Conservation (phyloP, 1,284 basidiomycete species). For the Cutaneotrichosporon mucoides region DNA sequence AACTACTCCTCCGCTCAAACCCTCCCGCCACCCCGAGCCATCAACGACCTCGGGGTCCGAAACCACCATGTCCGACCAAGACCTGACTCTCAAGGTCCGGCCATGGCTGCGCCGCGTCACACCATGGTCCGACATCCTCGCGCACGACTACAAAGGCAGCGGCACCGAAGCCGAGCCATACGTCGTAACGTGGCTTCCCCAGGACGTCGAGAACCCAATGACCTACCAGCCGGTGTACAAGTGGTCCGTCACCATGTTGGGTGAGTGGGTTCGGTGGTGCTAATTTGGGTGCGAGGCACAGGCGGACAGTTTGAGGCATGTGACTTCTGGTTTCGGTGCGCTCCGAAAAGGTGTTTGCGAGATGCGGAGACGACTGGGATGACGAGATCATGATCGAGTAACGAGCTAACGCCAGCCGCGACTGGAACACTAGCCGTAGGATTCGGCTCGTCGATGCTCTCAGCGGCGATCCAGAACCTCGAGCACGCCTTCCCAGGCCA, state of each 20-base stretch:
- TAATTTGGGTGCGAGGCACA: background rate
- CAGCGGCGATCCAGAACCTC: constrained; percentile 24
- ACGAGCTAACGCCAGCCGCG: constrained; percentile 10
- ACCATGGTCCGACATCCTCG: constrained; percentile 43
- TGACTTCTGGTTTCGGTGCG: no score
- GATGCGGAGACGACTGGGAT: no score
- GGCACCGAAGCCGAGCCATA: constrained; percentile 48
- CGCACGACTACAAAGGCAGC: constrained; percentile 40
- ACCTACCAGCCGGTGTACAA: constrained; percentile 31
- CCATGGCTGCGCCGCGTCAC: constrained; percentile 41
- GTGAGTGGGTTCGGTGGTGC: constrained; percentile 1
- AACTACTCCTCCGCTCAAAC: no score
- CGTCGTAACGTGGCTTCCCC: constrained; percentile 40
- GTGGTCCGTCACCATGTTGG: constrained; percentile 21
- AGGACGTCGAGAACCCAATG: constrained; percentile 36
- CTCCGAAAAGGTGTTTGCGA: no score
- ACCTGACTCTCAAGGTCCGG: constrained; percentile 4
- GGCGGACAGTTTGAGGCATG: no score
- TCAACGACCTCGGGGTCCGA: background rate
- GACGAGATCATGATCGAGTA: no score
- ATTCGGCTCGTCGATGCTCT: constrained; percentile 28
- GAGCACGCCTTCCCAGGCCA: constrained; percentile 23
- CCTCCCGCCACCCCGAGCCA: no score
- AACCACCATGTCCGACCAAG: background rate
- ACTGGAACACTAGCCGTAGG: constrained; percentile 23